Base-by-base conservation (phyloP, 371 early-diverging fungal genomes). In the Mucor sp. region DNA sequence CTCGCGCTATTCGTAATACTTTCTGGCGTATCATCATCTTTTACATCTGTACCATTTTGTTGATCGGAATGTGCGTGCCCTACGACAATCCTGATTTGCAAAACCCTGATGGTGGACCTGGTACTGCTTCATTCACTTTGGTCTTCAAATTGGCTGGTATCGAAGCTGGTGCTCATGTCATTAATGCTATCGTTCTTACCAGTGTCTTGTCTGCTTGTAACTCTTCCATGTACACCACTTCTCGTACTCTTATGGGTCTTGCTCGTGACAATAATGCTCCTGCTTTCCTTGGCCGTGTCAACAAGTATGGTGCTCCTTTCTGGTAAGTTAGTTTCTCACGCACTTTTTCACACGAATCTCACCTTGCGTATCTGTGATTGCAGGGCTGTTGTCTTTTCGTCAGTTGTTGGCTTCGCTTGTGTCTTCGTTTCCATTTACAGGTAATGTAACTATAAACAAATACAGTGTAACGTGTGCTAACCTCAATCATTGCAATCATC, bases 11-110 rank as follows among this genome's bases (percentile, higher is more conserved):
- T 63, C 80, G 84, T 57, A 84, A 86, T n/a, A 87, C 90, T 35
- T 91, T 92, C 58, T 91, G 87, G 89, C 89, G 91, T 66, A 91
- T 92, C 61, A 70, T 90, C 39, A 63, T 91, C 41, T 92, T 91
- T 77, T 90, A 91, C 59, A 76, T 91, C 19, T 23, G 77, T 25
- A 83, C 89, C 0, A 88, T 90, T 55, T 81, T 92, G 48, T 77
- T 92, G 47, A 82, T 92, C n/a, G 91, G 93, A 11, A 65, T 93
- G 62, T 82, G 87, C 61, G 76, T 91, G 62, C 91, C 90, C 15
- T 82, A 77, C 71, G 70, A 82, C 60, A 77, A 88, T 47, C 67
- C 75, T 25, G 75, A 74, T 59, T 83, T 92, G 23, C 63, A 81
- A 21, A 76, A 75, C 47, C 66, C 75, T 63, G 81, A 75, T 47